phyloP scores from a whole-genome alignment of 1,139 yeast genomes.

The Tardiomyces digboiensis region DNA sequence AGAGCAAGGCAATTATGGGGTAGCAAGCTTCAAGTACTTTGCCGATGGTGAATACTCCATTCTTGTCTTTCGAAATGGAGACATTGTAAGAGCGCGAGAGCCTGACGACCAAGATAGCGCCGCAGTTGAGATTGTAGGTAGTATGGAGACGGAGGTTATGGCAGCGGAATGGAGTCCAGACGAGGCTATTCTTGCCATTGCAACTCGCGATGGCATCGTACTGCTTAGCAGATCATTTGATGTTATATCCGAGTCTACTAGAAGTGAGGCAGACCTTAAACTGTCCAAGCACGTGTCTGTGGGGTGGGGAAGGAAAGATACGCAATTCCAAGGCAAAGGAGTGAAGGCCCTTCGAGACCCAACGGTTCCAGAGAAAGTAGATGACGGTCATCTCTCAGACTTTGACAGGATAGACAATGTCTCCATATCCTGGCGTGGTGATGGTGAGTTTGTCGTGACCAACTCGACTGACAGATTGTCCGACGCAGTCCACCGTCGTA shows the following conservation, averaged over 20 bases:
- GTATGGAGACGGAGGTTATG: slow-evolving; percentile 65
- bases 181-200: slow-evolving; percentile 71
- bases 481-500: slow-evolving; percentile 48
- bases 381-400: slow-evolving; percentile 46
- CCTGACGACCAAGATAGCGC: slow-evolving; percentile 2
- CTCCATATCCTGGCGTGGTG: slow-evolving; percentile 87
- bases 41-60: slow-evolving; percentile 21
- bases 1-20: too few species aligned
- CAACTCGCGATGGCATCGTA: slow-evolving; percentile 44
- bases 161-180: slow-evolving; percentile 89
- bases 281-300: slow-evolving; percentile 85
- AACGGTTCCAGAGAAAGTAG: slow-evolving; percentile 71
- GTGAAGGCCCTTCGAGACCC: slow-evolving; percentile 82
- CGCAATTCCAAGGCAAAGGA: slow-evolving; percentile 95
- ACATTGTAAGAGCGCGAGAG: slow-evolving; percentile 14
- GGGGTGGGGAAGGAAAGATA: slow-evolving; percentile 98
- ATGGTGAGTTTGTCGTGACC: slow-evolving; percentile 74
- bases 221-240: slow-evolving; percentile 72
- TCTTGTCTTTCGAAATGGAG: slow-evolving; percentile 25
- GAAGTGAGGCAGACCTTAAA: slow-evolving; percentile 52
- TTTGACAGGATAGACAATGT: slow-evolving; percentile 37
- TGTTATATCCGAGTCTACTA: slow-evolving; percentile 50
- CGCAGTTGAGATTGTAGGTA: slow-evolving; percentile 47
- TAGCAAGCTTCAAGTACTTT: slow-evolving; percentile 17
- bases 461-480: slow-evolving; percentile 49